Conservation (phyloP, 164 flowering plant genomes). For the Magnolia officinalis region DNA sequence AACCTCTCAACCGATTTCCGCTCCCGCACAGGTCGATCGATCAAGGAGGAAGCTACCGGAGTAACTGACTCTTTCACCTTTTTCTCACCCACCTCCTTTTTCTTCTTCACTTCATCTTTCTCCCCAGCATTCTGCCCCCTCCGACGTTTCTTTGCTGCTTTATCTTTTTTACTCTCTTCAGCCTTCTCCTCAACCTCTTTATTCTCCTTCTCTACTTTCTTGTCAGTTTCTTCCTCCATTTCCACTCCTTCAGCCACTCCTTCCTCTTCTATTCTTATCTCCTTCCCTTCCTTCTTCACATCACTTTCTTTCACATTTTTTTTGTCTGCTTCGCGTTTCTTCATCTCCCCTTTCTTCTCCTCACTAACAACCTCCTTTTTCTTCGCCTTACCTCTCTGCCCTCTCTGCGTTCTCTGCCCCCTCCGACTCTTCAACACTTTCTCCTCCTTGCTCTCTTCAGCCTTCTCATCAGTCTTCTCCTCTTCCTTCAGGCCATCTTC, state of each 20-base stretch:
- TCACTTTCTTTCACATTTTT: background rate
- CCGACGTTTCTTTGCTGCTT: constrained; percentile 11
- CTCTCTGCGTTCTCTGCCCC: background rate
- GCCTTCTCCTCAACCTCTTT: constrained; percentile 13
- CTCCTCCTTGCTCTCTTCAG: background rate
- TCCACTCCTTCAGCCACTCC: background rate
- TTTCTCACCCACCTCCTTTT: constrained; percentile 25
- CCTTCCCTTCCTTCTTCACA: constrained; percentile 6
- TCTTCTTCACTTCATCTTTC: constrained; percentile 20
- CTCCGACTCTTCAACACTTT: background rate
- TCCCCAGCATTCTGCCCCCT: constrained; percentile 13
- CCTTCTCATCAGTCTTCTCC: background rate
- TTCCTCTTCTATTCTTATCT: background rate
- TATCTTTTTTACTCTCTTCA: constrained; percentile 7
- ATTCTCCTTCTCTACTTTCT: constrained; percentile 1
- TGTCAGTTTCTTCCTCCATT: background rate
- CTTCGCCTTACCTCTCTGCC: background rate
- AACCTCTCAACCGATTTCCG: constrained; percentile 54
- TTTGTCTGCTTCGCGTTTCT: background rate
- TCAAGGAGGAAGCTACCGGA: constrained; percentile 32
- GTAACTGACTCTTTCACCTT: constrained; percentile 38
- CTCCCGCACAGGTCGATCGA: constrained; percentile 64
- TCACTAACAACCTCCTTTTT: background rate
- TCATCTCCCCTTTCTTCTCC: background rate
- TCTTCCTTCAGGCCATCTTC: background rate